Base-by-base conservation (phyloP, 2,329 filamentous ascomycete species). In the Hypoxylon sp. region DNA sequence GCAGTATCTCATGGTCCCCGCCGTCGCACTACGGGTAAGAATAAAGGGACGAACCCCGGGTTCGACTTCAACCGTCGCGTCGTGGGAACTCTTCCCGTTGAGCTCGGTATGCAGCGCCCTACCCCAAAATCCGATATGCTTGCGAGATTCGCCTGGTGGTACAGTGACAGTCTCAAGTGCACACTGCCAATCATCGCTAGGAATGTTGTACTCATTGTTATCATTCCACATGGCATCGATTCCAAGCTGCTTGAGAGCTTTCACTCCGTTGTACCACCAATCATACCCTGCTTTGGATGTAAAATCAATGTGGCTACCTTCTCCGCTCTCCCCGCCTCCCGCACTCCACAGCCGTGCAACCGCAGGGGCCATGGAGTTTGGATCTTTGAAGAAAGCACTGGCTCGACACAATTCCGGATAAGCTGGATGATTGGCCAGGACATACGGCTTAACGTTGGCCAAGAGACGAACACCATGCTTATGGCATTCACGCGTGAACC, bases 151-250 rank as follows among this genome's bases (percentile, higher is more conserved):
- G 1, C 76, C 77, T 0, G 77, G 74, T 0, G 80, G 78, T 1
- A 82, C 70, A 0, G 76, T 68, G 1, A 83, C 74, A 1, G 78
- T 78, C 1, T 88, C 82, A 0, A 91, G 79, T 0, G 86, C 85
- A 54, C 88, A 85, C 60, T 87, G 78, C 90, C 90, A 92, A 23
- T 85, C 81, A 63, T 93, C 90, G 65, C 87, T 82, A 0, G 88
- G 84, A 2, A 91, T 82, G 0, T 87, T 88, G 75, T 92, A 93
- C 75, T 93, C 90, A 70, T 92, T 93, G 77, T 93, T 93, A 74
- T 93, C 90, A 69, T 93, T 93, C 90, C 91, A 93, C 79, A 92
- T 91, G 50, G 85, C 90, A 69, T 92, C 90, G 60, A 93, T 90
- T 0, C 90, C 90, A 7, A 87, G 78, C 25, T 85, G 79, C 58